A percentile compares a stretch with the other conserved stretches of the same genome.
Conservation (phyloP, 441 rosid species). For the Hura crepitans region DNA sequence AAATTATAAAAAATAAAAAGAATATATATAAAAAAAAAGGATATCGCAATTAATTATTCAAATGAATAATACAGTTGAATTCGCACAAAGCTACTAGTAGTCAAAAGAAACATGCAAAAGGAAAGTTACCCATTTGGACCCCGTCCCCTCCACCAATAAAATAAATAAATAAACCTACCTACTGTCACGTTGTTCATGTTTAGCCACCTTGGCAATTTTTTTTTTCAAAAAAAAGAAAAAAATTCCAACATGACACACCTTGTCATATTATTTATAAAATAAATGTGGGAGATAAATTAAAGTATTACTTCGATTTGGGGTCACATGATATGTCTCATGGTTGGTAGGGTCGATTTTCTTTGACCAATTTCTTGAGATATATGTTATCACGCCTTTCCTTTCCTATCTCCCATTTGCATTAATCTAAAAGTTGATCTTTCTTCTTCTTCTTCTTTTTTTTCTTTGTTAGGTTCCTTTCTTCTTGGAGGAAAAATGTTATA, state of each 20-base stretch:
- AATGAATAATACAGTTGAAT: no score
- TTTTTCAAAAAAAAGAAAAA: no score
- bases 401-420: no score
- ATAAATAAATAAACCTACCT: background rate
- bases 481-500: no score
- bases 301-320: background rate
- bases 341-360: background rate
- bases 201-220: background rate
- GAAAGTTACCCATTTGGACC: background rate
- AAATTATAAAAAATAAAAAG: background rate
- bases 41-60: no score
- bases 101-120: background rate
- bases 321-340: conserved; percentile 12
- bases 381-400: no score
- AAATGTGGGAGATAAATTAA: background rate
- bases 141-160: background rate
- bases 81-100: background rate
- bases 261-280: background rate
- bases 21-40: no score
- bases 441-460: no score
- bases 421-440: no score
- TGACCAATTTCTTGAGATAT: background rate
- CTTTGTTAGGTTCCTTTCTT: no score
- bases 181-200: conserved; percentile 16
- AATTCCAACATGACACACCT: background rate